Base-by-base conservation (phyloP, 2,329 filamentous ascomycete species). In the Bipolaris oryzae region DNA sequence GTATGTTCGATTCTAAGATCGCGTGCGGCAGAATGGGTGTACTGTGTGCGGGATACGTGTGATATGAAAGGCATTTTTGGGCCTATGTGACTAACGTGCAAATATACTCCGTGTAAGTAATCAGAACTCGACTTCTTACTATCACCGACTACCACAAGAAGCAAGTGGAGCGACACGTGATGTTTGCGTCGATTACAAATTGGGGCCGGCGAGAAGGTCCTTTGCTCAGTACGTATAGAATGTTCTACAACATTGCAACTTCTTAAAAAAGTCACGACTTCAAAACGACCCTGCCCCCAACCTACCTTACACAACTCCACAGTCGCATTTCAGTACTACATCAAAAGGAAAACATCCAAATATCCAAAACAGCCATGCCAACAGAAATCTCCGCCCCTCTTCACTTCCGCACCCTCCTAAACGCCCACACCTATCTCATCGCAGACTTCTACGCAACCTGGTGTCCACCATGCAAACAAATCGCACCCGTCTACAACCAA, bases 391-490 rank as follows among this genome's bases (percentile, higher is more conserved):
- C 61, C 39, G 62, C 70, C 13, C 55, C 67, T 5, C 60, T 74
- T 4, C 73, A 77, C 57, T 70, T 76, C 63, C 71, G 63, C 60
- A 74, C 72, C 20, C 67, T 77, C 16, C 63, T 76, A 15, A 67
- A 59, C n/a, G 60, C 61, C 0, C 68, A 74, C 57, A 73, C 69
- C n/a, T 75, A 73, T 59, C 73, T 82, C 56, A 75, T 83, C 48
- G 76, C 80, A 62, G 81, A 83, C 68, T 82, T 82, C 75, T 81
- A 79, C 68, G 81, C 81, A 13, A 80, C 79, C 61, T 85, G 84
- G 82, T 85, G 84, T 66, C 82, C 82, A 2, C 83, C 83, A 15
- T 85, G 83, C 77, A 83, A 83, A 68, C 76, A 78, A 53, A 82
- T 85, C 54, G 78, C 79, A 0, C 83, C 83, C 46, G 73, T 81